Evolutionary conservation across 2,329 filamentous ascomycete species (phyloP).

Genomic region (Fusarium nodosum): DNA sequence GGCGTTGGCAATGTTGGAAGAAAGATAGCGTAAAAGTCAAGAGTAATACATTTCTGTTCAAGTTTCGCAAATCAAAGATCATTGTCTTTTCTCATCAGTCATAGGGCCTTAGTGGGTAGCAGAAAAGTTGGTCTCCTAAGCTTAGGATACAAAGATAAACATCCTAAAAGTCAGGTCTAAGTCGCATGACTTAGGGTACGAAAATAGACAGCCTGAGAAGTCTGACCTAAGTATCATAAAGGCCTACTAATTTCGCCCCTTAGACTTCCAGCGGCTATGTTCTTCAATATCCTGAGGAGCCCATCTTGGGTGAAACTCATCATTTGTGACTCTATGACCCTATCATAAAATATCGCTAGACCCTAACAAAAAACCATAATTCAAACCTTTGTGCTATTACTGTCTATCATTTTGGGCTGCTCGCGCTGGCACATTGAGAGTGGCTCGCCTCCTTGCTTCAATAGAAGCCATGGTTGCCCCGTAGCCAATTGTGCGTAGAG

Average conservation of each 20-base stretch:
- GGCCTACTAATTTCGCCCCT: no score
- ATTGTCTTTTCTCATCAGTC: not conserved
- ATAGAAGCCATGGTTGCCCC: conserved; percentile 67
- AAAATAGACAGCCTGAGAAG: no score
- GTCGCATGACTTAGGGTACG: no score
- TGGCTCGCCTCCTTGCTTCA: conserved; percentile 59
- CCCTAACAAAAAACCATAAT: not conserved
- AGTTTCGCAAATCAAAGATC: conserved; percentile 8
- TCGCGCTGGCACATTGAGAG: conserved; percentile 45
- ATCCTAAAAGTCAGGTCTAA: no score
- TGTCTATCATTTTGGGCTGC: conserved; percentile 42
- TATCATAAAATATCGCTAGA: not conserved
- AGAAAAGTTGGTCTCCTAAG: not conserved
- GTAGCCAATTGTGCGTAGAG: conserved; percentile 68
- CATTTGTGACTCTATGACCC: not conserved
- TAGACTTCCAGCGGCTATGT: not conserved
- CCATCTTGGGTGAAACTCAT: not conserved
- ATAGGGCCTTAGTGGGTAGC: not conserved
- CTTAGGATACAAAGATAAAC: no score
- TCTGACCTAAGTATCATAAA: no score
- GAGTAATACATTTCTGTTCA: conserved; percentile 40
- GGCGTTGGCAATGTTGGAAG: conserved; percentile 95
- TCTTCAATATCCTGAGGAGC: not conserved
- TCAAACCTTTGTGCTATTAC: conserved; percentile 9
- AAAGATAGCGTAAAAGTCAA: conserved; percentile 75